Percentiles rank a stretch among this genome's conserved stretches.
These are phyloP conservation scores for Fagus sylvatica DNA, from an alignment of 306 rosid genomes.

Conservation along the genomic window DNA sequence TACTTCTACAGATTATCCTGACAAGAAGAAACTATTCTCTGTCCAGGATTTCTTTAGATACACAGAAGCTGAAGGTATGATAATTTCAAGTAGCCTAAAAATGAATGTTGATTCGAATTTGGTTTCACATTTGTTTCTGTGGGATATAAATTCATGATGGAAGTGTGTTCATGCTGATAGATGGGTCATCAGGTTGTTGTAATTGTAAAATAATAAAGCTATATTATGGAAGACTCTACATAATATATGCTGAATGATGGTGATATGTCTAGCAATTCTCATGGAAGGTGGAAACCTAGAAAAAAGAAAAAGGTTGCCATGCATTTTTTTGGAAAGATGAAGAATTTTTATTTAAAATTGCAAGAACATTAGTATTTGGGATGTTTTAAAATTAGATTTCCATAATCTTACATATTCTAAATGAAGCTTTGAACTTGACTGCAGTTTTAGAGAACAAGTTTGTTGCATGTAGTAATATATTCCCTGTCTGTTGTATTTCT, in stretches of 20 bases:
- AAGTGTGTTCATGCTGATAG: background rate
- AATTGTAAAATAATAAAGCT: background rate
- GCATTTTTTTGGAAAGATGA: background rate
- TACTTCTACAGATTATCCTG: constrained; percentile 86
- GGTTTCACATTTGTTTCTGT: constrained; percentile 7
- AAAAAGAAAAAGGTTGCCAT: background rate
- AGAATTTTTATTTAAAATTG: background rate
- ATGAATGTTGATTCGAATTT: constrained; percentile 18
- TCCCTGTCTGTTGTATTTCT: background rate
- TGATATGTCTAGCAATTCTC: background rate
- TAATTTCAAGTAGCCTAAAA: constrained; percentile 13
- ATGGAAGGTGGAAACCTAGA: background rate
- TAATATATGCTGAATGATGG: background rate
- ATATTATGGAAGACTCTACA: background rate
- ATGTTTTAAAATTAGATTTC: background rate
- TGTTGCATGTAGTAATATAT: background rate
- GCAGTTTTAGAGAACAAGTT: background rate
- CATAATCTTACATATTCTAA: background rate
- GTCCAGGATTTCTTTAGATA: constrained; percentile 99
- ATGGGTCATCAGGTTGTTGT: background rate
- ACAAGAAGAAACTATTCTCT: constrained; percentile 86
- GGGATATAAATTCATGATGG: background rate
- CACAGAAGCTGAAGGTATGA: constrained; percentile 96
- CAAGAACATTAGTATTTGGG: background rate
- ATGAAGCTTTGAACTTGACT: background rate